Conservation (phyloP, 2,329 filamentous ascomycete species). For the Claviceps sp. region DNA sequence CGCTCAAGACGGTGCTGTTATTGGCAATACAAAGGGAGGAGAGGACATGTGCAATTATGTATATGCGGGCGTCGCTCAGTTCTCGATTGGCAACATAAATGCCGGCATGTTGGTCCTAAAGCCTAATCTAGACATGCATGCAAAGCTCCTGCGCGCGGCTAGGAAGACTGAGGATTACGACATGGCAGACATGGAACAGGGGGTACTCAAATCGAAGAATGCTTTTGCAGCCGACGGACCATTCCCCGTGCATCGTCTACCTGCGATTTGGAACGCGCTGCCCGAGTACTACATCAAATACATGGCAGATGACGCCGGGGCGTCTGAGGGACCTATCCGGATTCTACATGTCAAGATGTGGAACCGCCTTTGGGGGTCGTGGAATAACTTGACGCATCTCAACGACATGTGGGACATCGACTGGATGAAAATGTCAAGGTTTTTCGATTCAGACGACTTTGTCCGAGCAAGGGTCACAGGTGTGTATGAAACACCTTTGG, state of each 20-base stretch:
- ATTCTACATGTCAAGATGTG: constrained; percentile 4
- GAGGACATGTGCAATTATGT: constrained; percentile 2
- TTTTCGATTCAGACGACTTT: constrained; percentile 2
- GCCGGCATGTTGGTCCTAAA: constrained; percentile 2
- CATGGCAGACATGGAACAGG: constrained; percentile 1
- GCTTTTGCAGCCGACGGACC: constrained; percentile 2
- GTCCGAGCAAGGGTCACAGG: not conserved
- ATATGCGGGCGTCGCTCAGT: constrained; percentile 2
- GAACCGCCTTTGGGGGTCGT: constrained; percentile 2
- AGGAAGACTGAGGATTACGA: not conserved
- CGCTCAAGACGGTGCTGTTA: not conserved
- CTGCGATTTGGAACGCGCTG: constrained; percentile 1
- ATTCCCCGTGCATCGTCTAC: constrained; percentile 1
- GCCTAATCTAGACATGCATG: constrained; percentile 2
- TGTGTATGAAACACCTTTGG: not conserved
- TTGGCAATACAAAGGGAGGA: not conserved
- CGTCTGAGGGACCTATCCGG: not conserved
- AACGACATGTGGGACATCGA: constrained; percentile 3
- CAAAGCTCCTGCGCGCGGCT: constrained; percentile 1
- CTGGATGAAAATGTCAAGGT: constrained; percentile 4
- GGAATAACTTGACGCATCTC: constrained; percentile 4
- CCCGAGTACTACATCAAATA: constrained; percentile 1
- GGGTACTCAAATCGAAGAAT: constrained; percentile 1
- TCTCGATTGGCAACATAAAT: constrained; percentile 2
- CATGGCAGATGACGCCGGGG: not conserved